Base-by-base conservation (phyloP, 768 basidiomycete genomes). In the Jaapia argillacea region DNA sequence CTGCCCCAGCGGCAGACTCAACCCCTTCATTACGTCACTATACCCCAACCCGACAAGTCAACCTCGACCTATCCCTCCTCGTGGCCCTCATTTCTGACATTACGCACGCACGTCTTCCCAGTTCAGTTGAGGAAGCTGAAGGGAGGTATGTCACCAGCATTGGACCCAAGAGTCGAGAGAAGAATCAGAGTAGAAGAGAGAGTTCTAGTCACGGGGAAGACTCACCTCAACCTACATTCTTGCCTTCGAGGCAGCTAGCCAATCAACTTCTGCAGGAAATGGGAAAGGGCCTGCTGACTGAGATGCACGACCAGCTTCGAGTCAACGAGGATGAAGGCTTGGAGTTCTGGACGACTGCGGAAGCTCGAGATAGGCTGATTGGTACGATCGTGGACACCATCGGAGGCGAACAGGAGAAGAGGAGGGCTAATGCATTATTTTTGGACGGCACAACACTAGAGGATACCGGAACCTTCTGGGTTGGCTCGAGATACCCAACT, bases 1-100 rank as follows among this genome's bases (percentile, higher is more conserved):
- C 66, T 14, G 49, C 56, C 6, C 46, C 47, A 36, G 42, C 40
- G 3, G 24, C 33, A 13, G 23, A 16, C 27, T 25, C 10, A 6
- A 16, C 46, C 46, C 21, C 48, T 18, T 33, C 28, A 33, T 33
- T 33, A 16, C 28, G n/a, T n/a, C 48, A 55, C 37, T 56, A 72
- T 27, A 44, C 56, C 6, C 84, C 82, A 1, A 85, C 83, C 0
- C 51, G 52, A 4, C 63, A 70, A 39, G 69, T 94, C 59, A 86
- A 90, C 50, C 71, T 92, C 25, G 91, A 94, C 55, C 68, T 94
- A 7, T 91, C 87, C 1, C 71, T 85, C 1, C 72, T 94, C 37
- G 83, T 94, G 43, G 89, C 91, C 0, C 70, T 92, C 23, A 72
- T 86, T 35, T 88, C 85, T 7, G 87, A 89, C 48, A 76, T 88